Conservation (phyloP, 108 stramenopile species). For the Nitzschia sp. region DNA sequence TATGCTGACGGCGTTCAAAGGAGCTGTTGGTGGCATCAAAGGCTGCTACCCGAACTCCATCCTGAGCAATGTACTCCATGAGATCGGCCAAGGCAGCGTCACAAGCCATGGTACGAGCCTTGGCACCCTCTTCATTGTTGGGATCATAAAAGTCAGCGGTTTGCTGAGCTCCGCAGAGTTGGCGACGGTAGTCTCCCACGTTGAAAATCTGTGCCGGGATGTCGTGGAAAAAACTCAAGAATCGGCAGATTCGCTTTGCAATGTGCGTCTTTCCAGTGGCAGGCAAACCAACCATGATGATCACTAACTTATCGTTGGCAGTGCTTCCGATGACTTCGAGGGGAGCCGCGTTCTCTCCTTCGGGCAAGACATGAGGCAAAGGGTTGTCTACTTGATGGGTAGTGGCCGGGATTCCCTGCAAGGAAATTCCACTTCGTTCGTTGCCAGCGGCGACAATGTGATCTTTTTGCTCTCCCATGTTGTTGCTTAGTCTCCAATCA, state of each 20-base stretch:
- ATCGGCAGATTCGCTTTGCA: constrained; percentile 91
- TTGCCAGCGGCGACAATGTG: no score
- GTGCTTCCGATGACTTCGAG: constrained; percentile 84
- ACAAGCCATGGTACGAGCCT: constrained; percentile 69
- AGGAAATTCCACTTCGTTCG: no score
- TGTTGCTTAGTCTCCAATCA: not conserved
- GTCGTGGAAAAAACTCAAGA: constrained; percentile 90
- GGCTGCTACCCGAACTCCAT: constrained; percentile 90
- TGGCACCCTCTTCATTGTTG: constrained; percentile 63
- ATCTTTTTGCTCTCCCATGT: no score
- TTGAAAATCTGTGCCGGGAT: constrained; percentile 89
- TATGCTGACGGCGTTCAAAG: constrained; percentile 61
- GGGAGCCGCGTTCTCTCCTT: constrained; percentile 88
- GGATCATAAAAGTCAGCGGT: constrained; percentile 93
- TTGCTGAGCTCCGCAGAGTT: constrained; percentile 73
- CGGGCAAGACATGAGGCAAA: constrained; percentile 76
- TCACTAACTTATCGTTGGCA: constrained; percentile 86
- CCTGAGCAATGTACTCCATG: constrained; percentile 72
- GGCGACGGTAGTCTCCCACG: constrained; percentile 90
- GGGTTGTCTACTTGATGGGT: constrained; percentile 66
- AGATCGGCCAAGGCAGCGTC: constrained; percentile 88
- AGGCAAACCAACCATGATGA: constrained; percentile 96
- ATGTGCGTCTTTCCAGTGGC: constrained; percentile 98
- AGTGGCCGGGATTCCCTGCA: no score
- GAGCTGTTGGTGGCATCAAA: constrained; percentile 97